Evolutionary conservation across 805 yeast genomes (phyloP).

Genomic region (baker's yeast (Saccharomyces cerevisiae)): DNA sequence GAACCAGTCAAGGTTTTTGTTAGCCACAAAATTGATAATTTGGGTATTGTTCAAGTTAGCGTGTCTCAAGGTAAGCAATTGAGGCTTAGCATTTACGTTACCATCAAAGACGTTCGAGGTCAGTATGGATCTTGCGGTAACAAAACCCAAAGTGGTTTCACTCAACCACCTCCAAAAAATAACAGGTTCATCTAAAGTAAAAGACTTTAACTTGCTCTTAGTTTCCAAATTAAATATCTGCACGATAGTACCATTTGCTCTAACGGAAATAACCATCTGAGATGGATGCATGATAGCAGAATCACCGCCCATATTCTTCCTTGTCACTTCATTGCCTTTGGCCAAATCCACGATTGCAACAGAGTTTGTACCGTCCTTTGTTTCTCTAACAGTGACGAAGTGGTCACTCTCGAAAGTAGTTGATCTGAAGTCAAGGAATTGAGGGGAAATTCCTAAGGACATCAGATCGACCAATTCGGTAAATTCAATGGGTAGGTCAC

Average conservation of each 20-base stretch:
- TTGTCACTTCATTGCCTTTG: constrained; percentile 68
- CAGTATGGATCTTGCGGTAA: constrained; percentile 68
- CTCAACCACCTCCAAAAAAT: constrained; percentile 93
- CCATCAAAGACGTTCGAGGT: constrained; percentile 81
- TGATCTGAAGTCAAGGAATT: constrained; percentile 82
- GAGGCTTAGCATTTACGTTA: constrained; percentile 70
- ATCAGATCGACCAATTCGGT: constrained; percentile 90
- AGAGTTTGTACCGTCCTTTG: constrained; percentile 58
- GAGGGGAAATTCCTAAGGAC: constrained; percentile 74
- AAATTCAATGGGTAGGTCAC: constrained; percentile 91
- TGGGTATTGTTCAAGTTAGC: constrained; percentile 70
- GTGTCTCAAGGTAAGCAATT: constrained; percentile 74
- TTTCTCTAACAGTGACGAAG: constrained; percentile 75
- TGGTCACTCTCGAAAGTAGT: constrained; percentile 91
- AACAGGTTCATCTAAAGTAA: constrained; percentile 79
- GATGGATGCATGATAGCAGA: constrained; percentile 93
- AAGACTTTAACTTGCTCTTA: constrained; percentile 83
- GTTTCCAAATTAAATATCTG: constrained; percentile 86
- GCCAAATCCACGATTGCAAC: constrained; percentile 87
- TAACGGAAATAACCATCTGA: constrained; percentile 80
- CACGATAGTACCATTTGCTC: constrained; percentile 93
- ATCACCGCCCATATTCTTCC: constrained; percentile 95
- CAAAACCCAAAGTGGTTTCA: constrained; percentile 65
- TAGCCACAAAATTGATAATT: constrained; percentile 83
- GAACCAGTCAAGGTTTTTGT: constrained; percentile 78